Percentiles rank a stretch among this genome's conserved stretches.
phyloP scores from a whole-genome alignment of 352 stramenopile genomes.

The Phytophthora europaea region DNA sequence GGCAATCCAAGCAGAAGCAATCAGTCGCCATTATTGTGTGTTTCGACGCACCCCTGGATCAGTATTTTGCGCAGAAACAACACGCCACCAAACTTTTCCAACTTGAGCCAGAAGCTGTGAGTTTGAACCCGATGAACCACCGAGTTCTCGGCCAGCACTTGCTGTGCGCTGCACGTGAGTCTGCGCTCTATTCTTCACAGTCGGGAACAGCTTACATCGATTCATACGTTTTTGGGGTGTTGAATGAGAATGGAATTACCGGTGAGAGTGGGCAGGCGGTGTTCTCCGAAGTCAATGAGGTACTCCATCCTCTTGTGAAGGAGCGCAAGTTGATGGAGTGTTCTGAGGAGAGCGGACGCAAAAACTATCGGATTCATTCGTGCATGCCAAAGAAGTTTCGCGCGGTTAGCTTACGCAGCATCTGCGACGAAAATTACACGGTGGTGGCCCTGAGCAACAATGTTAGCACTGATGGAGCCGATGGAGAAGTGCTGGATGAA shows the following conservation, averaged over 20 bases:
- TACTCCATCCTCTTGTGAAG: constrained; percentile 41
- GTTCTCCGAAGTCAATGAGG: constrained; percentile 16
- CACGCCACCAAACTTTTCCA: constrained; percentile 77
- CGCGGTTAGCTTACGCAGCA: constrained; percentile 71
- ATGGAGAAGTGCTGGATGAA: constrained; percentile 78
- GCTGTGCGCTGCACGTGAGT: constrained; percentile 94
- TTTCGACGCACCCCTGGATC: constrained; percentile 96
- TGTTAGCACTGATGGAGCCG: constrained; percentile 35
- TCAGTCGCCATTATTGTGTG: constrained; percentile 96
- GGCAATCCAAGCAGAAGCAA: constrained; percentile 62
- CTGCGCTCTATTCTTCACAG: constrained; percentile 81
- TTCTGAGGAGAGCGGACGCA: constrained; percentile 41
- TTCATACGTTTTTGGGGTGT: constrained; percentile 63
- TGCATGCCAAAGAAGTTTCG: constrained; percentile 69
- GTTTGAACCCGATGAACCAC: constrained; percentile 88
- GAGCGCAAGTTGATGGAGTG: constrained; percentile 58
- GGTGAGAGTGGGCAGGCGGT: background rate
- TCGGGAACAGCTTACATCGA: constrained; percentile 76
- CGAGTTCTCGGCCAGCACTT: constrained; percentile 94
- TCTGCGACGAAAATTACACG: constrained; percentile 71
- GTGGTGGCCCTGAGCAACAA: constrained; percentile 71
- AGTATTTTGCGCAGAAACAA: constrained; percentile 83
- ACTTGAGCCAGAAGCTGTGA: constrained; percentile 78
- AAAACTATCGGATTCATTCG: constrained; percentile 64
- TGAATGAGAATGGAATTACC: background rate